Evolutionary conservation across 441 rosid species (phyloP).

Genomic region (Corymbia calophylla): DNA sequence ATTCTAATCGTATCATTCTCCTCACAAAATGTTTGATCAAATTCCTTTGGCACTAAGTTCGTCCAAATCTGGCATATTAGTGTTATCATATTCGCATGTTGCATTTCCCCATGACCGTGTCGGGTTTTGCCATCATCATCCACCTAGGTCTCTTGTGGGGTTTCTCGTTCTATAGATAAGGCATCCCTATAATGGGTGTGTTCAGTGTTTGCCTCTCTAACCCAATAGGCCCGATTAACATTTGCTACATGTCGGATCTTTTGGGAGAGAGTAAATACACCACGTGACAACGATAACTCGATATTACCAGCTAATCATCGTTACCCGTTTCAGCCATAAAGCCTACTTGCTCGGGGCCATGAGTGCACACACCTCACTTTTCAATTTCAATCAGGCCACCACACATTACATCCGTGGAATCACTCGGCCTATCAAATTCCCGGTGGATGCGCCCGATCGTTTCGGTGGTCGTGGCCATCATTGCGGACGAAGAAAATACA

Average conservation of each 20-base stretch:
- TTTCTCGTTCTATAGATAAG: not conserved
- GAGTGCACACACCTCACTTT: not conserved
- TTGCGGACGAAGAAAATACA: not conserved
- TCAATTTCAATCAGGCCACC: not conserved
- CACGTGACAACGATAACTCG: rapidly evolving
- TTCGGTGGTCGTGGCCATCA: not conserved
- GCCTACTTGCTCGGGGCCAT: not conserved
- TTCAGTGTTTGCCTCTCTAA: not conserved
- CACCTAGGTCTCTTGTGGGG: not conserved
- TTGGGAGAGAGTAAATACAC: not conserved
- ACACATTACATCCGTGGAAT: not conserved
- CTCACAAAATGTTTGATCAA: not conserved
- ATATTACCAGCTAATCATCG: not conserved
- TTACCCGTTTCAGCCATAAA: not conserved
- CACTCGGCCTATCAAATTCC: not conserved
- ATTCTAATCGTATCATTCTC: not conserved
- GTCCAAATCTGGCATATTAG: rapidly evolving
- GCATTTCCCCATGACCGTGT: not conserved
- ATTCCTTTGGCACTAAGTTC: not conserved
- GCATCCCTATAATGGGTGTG: not conserved
- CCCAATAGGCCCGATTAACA: not conserved
- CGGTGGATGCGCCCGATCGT: not conserved
- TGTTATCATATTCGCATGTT: rapidly evolving
- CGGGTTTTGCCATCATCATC: not conserved
- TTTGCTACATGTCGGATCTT: not conserved